Base-by-base conservation (phyloP, 2,329 filamentous ascomycete genomes). In the Colletotrichum tropicicola region DNA sequence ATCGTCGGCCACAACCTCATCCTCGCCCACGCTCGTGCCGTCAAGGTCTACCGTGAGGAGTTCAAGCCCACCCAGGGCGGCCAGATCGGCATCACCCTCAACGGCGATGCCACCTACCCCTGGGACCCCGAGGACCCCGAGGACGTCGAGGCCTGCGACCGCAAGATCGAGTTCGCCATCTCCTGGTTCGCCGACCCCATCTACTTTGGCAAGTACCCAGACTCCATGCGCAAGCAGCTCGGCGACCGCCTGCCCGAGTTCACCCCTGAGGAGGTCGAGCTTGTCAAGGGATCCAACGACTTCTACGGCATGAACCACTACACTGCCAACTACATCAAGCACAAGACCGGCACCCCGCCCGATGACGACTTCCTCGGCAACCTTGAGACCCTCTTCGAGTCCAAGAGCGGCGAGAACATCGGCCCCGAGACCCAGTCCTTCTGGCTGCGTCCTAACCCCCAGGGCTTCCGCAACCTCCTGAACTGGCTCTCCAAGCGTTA, bases 281-380 rank as follows among this genome's bases (percentile, higher is more conserved):
- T 96, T n/a, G 89, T 97, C 47, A 85, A 91, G 73, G 92, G 92
- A n/a, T 93, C 90, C 74, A 96, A 96, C 77, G 93, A 97, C 82
- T 97, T 97, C 79, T 97, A 97, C 78, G 93, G 92, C 77, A 95
- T 95, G 92, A 97, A 97, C 83, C 91, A 94, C 83, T 97, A 97
- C 83, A 94, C 92, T 53, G 91, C 92, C 73, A 92, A 96, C 83
- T 97, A 92, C 80, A 89, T 97, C 80, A 90, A 89, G 76, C 90
- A 94, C 79, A 87, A 88, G 73, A 84, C 86, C 7, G 85, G 84
- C 6, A 80, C 84, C 49, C 80, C 92, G 0, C 83, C 86, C 1
- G 80, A 82, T 4, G 84, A 91, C 53, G 93, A 97, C 79, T 89
- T 88, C 77, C 80, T 88, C 12, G 93, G 93, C 56, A 91, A 97